A percentile compares a stretch with the other conserved stretches of the same genome.
phyloP scores from a whole-genome alignment of 768 basidiomycete species.

The Dictyophora rubrovolvata region DNA sequence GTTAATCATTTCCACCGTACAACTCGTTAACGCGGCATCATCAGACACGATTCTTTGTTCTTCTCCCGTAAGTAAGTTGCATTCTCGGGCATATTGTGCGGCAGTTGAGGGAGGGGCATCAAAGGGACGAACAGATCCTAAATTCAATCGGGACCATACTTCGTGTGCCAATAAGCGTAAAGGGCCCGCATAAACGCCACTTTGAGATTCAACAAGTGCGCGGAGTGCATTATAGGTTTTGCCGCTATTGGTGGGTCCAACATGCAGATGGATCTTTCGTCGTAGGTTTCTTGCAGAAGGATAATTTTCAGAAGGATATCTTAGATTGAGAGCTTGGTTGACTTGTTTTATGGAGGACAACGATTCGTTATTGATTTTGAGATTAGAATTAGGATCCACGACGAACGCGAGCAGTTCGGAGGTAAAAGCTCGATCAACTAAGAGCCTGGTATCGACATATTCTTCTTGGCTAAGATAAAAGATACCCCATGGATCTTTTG shows the following conservation, averaged over 20 bases:
- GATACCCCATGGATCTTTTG: conserved; percentile 2
- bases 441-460: not conserved
- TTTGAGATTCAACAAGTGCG: conserved; percentile 64
- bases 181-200: conserved; percentile 85
- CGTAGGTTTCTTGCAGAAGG: conserved; percentile 44
- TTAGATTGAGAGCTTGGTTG: conserved; percentile 9
- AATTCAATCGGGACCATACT: conserved; percentile 84
- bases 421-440: conserved; percentile 3
- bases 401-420: not conserved
- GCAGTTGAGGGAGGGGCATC: conserved; percentile 37
- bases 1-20: conserved; percentile 89
- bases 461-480: not conserved
- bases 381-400: not conserved
- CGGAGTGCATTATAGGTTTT: conserved; percentile 92
- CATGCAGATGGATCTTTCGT: conserved; percentile 85
- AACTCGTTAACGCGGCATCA: conserved; percentile 51
- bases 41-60: conserved; percentile 64
- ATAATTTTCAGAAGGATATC: conserved; percentile 12
- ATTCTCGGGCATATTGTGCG: conserved; percentile 42
- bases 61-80: conserved; percentile 90
- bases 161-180: conserved; percentile 90
- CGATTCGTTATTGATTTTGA: not conserved
- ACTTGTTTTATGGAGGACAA: not conserved
- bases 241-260: conserved; percentile 95
- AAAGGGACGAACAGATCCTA: conserved; percentile 74